Evolutionary conservation across 2,329 filamentous ascomycete genomes (phyloP), one percentile per base, ranked within the genome.

Genomic region (Chaetothyriales sp.): DNA sequence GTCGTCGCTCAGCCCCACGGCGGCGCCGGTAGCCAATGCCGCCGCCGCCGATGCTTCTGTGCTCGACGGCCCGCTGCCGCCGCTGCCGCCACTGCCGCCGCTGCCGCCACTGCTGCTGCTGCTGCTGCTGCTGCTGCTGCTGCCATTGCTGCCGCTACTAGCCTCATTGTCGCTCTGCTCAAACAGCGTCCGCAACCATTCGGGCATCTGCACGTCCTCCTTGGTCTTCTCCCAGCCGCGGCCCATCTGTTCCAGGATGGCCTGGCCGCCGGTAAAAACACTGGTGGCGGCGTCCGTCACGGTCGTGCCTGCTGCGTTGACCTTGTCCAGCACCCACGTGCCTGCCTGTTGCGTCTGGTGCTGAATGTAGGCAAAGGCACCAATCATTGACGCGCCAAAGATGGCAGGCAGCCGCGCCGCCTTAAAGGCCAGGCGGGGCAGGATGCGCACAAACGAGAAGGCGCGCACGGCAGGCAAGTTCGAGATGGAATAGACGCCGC

Each of bases 361-460:
- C 66, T 98, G 92, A 47, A 98, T 72, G 77, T 95, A 98, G 22
- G 89, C 89, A 54, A 94, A 72, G 2, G 86, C 86, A 13, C 87
- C 89, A 59, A 98, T 79, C 63, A 89, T 86, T 46, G 89, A 78
- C 44, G 88, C 89, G 44, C 90, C 92, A 63, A 95, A 89, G 72
- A 95, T 84, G 53, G 92, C 92, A 18, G 92, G 92, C 51, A 95
- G 75, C 52, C 89, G 81, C 37, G 83, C 77, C 61, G 98, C 84
- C 72, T 95, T 98, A 64, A 92, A 70, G n/a, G 92, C 82, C 48
- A 98, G 76, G 66, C 87, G 90, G 1, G 94, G 94, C 29, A 98
- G 72, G 10, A 76, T 73, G 45, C 81, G 71, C n/a, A 74, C 74
- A 63, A 85, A 84, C n/a, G 80, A 83, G 47, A 83, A 79, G 50